Conservation (phyloP, 1,284 basidiomycete species). For the Ceratobasidium sp. region DNA sequence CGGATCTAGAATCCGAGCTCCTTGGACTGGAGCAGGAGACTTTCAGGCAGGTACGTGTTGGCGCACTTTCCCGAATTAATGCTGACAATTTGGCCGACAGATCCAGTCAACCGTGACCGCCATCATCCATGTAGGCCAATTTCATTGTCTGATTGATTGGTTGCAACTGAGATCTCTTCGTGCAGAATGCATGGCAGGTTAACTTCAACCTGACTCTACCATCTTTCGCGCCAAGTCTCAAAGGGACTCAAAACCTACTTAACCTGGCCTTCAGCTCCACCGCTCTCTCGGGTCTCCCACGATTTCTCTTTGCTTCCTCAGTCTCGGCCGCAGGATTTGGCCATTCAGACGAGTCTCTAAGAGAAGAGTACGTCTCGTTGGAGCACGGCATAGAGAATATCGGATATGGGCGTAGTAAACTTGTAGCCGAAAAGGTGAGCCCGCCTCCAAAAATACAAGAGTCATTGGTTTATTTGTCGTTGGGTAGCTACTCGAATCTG, state of each 20-base stretch:
- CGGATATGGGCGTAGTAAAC: conserved; percentile 47
- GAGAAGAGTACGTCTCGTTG: conserved; percentile 31
- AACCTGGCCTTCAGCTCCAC: conserved; percentile 44
- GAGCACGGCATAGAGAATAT: conserved; percentile 3
- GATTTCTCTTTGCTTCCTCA: conserved; percentile 43
- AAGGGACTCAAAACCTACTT: conserved; percentile 44
- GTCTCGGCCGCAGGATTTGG: conserved; percentile 28
- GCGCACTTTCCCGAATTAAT: not conserved
- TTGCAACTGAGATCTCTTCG: not conserved
- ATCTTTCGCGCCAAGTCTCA: conserved; percentile 46
- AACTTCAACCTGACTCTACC: conserved; percentile 47
- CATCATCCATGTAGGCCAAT: conserved; percentile 53
- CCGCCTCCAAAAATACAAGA: not conserved
- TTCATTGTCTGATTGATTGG: too few relatives aligned
- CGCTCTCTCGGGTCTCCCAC: not conserved
- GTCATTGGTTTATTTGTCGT: not conserved
- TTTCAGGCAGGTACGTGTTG: conserved; percentile 51
- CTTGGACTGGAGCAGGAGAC: conserved; percentile 51
- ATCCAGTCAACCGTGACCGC: conserved; percentile 52
- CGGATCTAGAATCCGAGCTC: conserved; percentile 49
- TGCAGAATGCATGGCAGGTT: conserved; percentile 52
- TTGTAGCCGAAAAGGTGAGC: conserved; percentile 42
- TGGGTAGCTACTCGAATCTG: conserved; percentile 6
- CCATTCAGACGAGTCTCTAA: not conserved
- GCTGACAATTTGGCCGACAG: not conserved